phyloP scores from a whole-genome alignment of 106 monocot genomes.

The Apostasia ramifera region DNA sequence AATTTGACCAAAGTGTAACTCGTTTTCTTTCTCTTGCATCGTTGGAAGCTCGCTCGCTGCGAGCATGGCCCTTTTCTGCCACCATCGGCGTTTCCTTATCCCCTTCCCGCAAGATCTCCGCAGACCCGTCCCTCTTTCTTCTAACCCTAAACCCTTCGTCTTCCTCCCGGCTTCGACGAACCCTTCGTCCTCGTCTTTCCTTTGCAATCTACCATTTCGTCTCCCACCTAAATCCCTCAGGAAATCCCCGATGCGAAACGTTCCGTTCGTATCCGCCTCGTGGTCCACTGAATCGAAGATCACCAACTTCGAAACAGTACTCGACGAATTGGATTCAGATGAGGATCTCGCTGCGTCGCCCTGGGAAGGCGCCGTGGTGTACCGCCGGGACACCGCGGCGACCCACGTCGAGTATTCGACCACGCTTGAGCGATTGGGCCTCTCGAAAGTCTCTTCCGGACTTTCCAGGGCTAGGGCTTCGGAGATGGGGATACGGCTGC shows the following conservation, averaged over 20 bases:
- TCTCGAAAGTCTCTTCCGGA: slow-evolving; percentile 47
- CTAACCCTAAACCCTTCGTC: background rate
- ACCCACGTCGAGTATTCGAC: slow-evolving; percentile 77
- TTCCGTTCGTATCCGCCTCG: background rate
- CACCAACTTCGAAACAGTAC: slow-evolving; percentile 15
- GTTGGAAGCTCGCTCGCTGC: background rate
- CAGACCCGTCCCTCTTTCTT: background rate
- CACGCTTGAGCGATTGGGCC: slow-evolving; percentile 74
- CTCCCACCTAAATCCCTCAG: slow-evolving; percentile 2
- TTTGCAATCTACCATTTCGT: background rate
- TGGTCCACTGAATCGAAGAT: slow-evolving; percentile 1
- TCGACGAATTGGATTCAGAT: slow-evolving; percentile 6
- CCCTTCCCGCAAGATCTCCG: background rate
- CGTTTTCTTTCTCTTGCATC: too few relatives aligned
- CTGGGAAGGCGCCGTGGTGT: slow-evolving; percentile 90
- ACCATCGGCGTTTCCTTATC: too few relatives aligned
- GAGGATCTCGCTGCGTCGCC: slow-evolving; percentile 39
- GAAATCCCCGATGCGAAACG: background rate
- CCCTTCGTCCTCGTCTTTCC: background rate
- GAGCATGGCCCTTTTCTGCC: too few relatives aligned
- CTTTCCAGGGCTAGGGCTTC: slow-evolving; percentile 61
- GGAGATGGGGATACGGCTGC: slow-evolving; percentile 64
- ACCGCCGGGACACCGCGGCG: slow-evolving; percentile 64
- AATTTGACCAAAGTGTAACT: too few relatives aligned
- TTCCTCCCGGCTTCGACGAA: background rate